Conservation (phyloP, 2,329 filamentous ascomycete genomes). For the Alternaria sp. region DNA sequence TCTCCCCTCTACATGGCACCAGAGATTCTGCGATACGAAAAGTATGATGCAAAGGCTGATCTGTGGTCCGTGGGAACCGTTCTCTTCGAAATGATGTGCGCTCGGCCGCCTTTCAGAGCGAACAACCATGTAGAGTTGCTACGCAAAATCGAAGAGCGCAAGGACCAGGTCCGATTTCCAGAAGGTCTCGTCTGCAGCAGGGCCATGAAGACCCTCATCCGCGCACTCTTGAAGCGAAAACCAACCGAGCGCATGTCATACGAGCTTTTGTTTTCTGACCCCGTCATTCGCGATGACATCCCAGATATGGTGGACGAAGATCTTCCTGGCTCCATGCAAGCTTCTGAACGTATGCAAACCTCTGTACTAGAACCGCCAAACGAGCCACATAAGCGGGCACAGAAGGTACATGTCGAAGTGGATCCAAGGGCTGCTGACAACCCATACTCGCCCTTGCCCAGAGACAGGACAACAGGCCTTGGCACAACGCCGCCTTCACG, state of each 20-base stretch:
- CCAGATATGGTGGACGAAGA: conserved; percentile 84
- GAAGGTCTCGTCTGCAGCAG: conserved; percentile 74
- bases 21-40: conserved; percentile 95
- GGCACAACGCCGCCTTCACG: conserved; percentile 47
- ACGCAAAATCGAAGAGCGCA: conserved; percentile 86
- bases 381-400: conserved; percentile 36
- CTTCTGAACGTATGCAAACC: conserved; percentile 38
- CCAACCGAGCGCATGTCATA: conserved; percentile 87
- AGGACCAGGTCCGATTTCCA: conserved; percentile 85
- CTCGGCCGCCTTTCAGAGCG: conserved; percentile 88
- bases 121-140: conserved; percentile 94
- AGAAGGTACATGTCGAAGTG: conserved; percentile 42
- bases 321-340: conserved; percentile 52
- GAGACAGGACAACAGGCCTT: conserved; percentile 37
- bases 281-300: conserved; percentile 76
- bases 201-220: conserved; percentile 82
- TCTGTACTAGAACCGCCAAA: conserved; percentile 39
- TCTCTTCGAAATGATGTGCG: conserved; percentile 92
- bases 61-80: conserved; percentile 98
- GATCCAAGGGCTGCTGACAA: conserved; percentile 41
- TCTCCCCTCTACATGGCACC: conserved; percentile 99
- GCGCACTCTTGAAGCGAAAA: conserved; percentile 81
- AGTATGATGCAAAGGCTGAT: conserved; percentile 96
- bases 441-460: conserved; percentile 46
- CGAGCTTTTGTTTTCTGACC: conserved; percentile 80